These are phyloP conservation scores for Pezicula rhizophila DNA, from an alignment of 2,329 filamentous ascomycete genomes.

Conservation along the genomic window DNA sequence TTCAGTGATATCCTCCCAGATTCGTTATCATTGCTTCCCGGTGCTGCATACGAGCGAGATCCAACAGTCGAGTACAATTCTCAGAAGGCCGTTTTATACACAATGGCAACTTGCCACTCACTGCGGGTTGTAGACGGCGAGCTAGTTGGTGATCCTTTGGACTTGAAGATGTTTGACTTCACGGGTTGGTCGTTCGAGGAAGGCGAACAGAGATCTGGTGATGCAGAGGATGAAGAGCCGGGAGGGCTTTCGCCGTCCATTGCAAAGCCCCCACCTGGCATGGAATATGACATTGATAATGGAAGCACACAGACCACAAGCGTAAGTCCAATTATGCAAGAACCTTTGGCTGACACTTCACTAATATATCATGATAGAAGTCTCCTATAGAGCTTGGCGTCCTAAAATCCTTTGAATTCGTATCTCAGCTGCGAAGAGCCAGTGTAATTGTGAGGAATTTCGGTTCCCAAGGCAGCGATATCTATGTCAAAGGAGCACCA, in stretches of 20 bases:
- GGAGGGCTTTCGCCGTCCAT: slow-evolving; percentile 78
- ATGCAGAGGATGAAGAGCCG: slow-evolving; percentile 67
- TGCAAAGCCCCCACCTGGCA: slow-evolving; percentile 67
- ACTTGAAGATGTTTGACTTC: slow-evolving; percentile 98
- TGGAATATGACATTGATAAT: slow-evolving; percentile 49
- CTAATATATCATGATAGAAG: slow-evolving; percentile 24
- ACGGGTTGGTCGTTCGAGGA: slow-evolving; percentile 91
- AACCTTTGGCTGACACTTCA: background rate
- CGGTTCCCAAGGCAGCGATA: slow-evolving; percentile 73
- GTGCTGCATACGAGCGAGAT: slow-evolving; percentile 48
- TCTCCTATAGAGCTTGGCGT: slow-evolving; percentile 78
- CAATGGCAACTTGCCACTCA: slow-evolving; percentile 97
- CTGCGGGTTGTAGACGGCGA: slow-evolving; percentile 81
- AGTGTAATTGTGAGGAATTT: slow-evolving; percentile 91
- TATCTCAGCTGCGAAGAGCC: slow-evolving; percentile 83
- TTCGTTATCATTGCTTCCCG: slow-evolving; percentile 49
- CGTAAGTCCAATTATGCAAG: slow-evolving; percentile 12
- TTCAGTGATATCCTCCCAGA: slow-evolving; percentile 75
- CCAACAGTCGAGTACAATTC: slow-evolving; percentile 52
- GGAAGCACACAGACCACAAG: slow-evolving; percentile 26
- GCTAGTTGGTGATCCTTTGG: slow-evolving; percentile 85
- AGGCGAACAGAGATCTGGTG: slow-evolving; percentile 61
- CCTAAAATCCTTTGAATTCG: slow-evolving; percentile 87
- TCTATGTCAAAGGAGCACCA: slow-evolving; percentile 94
- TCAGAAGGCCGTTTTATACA: slow-evolving; percentile 72